Evolutionary conservation across 306 rosid species (phyloP).

Genomic region (Quercus agrifolia): DNA sequence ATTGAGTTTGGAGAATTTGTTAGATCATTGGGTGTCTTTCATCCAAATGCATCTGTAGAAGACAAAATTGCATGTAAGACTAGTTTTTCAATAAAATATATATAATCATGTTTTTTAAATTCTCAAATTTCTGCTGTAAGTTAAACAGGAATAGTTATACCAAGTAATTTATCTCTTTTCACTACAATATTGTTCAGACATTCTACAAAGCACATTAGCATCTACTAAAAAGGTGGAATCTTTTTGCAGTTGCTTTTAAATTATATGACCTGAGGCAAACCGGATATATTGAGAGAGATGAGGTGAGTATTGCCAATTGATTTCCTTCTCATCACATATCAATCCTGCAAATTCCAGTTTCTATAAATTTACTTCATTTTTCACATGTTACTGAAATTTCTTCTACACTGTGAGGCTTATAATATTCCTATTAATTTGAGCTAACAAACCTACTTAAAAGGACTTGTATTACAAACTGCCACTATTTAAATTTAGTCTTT

Average conservation of each 20-base stretch:
- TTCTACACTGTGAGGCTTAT: neutral
- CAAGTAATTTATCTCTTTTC: neutral
- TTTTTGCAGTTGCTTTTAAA: conserved; percentile 81
- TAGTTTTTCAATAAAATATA: neutral
- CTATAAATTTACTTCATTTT: neutral
- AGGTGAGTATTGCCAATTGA: conserved; percentile 43
- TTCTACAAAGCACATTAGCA: conserved; percentile 2
- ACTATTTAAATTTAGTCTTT: neutral
- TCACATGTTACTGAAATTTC: neutral
- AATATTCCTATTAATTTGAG: neutral
- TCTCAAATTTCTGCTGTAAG: conserved; percentile 2
- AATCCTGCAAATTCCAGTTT: neutral
- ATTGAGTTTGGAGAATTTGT: conserved; percentile 90
- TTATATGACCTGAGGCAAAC: conserved; percentile 80
- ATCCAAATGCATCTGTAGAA: conserved; percentile 65
- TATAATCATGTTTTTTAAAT: neutral
- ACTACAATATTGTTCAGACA: neutral
- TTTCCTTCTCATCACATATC: neutral
- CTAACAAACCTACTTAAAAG: neutral
- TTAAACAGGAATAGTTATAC: conserved; percentile 2
- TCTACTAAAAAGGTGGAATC: conserved; percentile 23
- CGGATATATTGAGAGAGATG: conserved; percentile 75
- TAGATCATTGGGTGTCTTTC: conserved; percentile 74
- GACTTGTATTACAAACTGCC: neutral
- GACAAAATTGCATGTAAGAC: conserved; percentile 72